Conservation (phyloP, 495 filamentous ascomycete genomes). For the Friedmanniomyces simplex region DNA sequence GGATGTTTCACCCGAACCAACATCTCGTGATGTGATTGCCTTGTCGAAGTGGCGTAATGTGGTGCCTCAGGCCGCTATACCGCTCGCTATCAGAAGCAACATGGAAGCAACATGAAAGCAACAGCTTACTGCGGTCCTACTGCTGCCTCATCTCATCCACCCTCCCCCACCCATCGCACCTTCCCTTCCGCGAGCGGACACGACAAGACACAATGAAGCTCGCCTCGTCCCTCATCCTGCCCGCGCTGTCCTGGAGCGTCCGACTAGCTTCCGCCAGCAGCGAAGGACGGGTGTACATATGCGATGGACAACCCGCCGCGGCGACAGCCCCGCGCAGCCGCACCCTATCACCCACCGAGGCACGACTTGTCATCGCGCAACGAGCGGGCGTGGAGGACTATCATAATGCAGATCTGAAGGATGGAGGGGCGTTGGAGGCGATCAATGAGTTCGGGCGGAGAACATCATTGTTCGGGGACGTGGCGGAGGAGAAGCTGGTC, state of each 20-base stretch:
- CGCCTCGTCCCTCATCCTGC: background rate
- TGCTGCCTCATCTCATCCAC: too few relatives aligned
- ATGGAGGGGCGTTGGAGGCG: constrained; percentile 36
- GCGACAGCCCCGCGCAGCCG: constrained; percentile 5
- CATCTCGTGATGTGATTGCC: background rate
- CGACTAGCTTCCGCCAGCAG: constrained; percentile 4
- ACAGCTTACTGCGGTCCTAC: too few relatives aligned
- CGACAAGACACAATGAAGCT: constrained; percentile 10
- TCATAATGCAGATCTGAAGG: constrained; percentile 37
- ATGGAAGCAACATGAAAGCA: background rate
- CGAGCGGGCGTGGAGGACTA: constrained; percentile 43
- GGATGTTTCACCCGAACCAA: background rate
- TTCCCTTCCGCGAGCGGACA: background rate
- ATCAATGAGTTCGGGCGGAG: constrained; percentile 40
- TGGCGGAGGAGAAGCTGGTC: background rate
- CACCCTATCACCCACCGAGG: constrained; percentile 34
- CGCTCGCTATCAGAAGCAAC: background rate
- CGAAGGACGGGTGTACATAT: constrained; percentile 21
- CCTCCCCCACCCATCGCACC: too few relatives aligned
- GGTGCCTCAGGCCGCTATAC: background rate
- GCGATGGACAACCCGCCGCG: constrained; percentile 17
- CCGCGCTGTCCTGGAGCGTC: constrained; percentile 8
- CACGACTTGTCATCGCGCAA: constrained; percentile 45
- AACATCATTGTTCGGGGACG: constrained; percentile 34
- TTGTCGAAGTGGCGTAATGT: background rate